phyloP scores from a whole-genome alignment of 768 basidiomycete species.

The Lactarius hatsudake region DNA sequence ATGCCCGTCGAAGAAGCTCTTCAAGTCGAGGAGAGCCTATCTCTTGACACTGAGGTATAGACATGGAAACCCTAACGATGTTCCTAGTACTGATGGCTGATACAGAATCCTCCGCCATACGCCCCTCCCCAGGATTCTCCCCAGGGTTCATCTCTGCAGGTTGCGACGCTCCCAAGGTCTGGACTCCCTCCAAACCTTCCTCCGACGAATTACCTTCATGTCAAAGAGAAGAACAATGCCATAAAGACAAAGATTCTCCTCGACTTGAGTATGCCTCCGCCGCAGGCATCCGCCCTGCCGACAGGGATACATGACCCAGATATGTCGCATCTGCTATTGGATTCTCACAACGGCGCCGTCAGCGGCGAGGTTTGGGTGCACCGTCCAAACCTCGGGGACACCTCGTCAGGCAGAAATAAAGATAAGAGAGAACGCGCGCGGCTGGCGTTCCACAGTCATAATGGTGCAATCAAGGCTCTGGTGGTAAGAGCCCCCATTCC shows the following conservation, averaged over 20 bases:
- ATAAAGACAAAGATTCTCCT: conserved; percentile 15
- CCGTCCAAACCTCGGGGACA: not conserved
- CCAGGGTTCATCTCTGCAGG: not conserved
- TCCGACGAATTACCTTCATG: conserved; percentile 14
- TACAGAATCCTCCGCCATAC: conserved; percentile 21
- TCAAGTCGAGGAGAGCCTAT: not conserved
- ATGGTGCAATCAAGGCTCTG: conserved; percentile 10
- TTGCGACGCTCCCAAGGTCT: not conserved
- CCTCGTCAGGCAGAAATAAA: too few relatives aligned
- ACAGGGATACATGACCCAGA: not conserved
- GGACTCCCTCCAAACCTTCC: conserved; percentile 6
- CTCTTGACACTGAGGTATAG: not conserved
- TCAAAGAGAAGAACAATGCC: conserved; percentile 10
- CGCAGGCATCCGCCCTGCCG: not conserved
- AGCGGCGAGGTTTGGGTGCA: conserved; percentile 15
- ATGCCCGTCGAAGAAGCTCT: not conserved
- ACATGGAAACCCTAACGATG: not conserved
- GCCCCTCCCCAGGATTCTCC: not conserved
- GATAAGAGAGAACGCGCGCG: not conserved
- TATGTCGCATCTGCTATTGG: not conserved
- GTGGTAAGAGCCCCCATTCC: conserved; percentile 6
- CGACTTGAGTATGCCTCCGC: conserved; percentile 15
- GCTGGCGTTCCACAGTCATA: conserved; percentile 5
- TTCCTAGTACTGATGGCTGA: not conserved
- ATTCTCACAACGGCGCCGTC: conserved; percentile 20